These are phyloP conservation scores for Hypoxylon sp. DNA, from an alignment of 2,329 filamentous ascomycete genomes.

Conservation along the genomic window DNA sequence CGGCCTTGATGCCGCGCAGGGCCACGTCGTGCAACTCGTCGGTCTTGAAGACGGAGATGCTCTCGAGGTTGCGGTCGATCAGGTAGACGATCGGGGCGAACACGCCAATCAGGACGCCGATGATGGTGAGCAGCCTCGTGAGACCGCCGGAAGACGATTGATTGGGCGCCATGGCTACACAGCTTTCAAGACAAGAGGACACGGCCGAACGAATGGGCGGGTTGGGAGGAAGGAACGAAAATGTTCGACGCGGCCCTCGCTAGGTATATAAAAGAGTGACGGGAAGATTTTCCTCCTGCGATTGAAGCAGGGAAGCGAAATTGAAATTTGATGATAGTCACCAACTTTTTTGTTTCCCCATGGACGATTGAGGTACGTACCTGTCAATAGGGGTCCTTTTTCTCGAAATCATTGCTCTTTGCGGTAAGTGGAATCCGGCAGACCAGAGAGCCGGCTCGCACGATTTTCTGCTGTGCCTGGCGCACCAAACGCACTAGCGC, in stretches of 20 bases:
- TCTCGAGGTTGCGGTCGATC: conserved; percentile 69
- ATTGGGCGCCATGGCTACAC: conserved; percentile 38
- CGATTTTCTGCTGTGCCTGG: conserved; percentile 6
- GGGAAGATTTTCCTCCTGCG: neutral
- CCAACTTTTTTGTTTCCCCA: neutral
- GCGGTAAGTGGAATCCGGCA: conserved; percentile 33
- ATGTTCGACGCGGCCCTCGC: neutral
- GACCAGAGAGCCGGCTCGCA: conserved; percentile 38
- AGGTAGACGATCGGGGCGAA: conserved; percentile 66
- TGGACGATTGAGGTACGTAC: conserved; percentile 12
- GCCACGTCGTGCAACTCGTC: conserved; percentile 77
- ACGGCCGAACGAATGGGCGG: conserved; percentile 1
- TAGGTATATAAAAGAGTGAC: neutral
- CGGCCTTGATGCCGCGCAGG: conserved; percentile 71
- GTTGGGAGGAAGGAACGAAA: neutral
- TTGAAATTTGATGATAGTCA: neutral
- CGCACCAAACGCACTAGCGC: neutral
- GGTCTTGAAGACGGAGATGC: conserved; percentile 81
- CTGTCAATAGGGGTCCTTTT: conserved; percentile 33
- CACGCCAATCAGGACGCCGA: conserved; percentile 67
- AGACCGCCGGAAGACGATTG: conserved; percentile 42
- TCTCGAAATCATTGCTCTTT: conserved; percentile 5
- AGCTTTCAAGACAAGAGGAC: neutral
- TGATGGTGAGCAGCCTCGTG: conserved; percentile 59
- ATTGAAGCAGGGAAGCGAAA: neutral